phyloP scores from a whole-genome alignment of 2,329 filamentous ascomycete species.

The Ceratocystis cubensis region DNA sequence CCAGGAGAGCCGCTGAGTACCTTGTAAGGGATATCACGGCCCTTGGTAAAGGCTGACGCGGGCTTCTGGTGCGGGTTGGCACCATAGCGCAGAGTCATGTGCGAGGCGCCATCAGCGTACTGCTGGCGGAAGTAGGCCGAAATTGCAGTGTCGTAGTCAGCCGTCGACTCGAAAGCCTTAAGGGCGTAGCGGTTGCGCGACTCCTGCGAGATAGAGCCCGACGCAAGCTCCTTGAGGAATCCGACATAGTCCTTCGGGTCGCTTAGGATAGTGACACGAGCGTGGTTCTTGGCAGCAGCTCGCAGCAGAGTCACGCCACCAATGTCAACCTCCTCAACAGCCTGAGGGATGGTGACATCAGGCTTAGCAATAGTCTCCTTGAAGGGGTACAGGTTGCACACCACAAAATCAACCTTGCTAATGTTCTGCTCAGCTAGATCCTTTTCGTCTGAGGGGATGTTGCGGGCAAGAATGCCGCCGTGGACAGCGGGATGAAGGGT shows the following conservation, averaged over 20 bases:
- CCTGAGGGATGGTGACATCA: slow-evolving; percentile 92
- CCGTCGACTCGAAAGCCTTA: slow-evolving; percentile 97
- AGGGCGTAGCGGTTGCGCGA: slow-evolving; percentile 83
- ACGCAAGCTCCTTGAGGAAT: slow-evolving; percentile 81
- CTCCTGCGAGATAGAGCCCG: slow-evolving; percentile 71
- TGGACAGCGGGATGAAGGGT: slow-evolving; percentile 91
- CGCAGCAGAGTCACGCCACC: slow-evolving; percentile 93
- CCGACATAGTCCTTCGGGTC: slow-evolving; percentile 88
- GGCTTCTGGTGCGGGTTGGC: slow-evolving; percentile 98
- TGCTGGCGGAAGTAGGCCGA: slow-evolving; percentile 95
- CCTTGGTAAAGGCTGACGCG: slow-evolving; percentile 66
- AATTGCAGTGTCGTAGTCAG: slow-evolving; percentile 91
- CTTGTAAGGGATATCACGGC: slow-evolving; percentile 79
- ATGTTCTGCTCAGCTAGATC: slow-evolving; percentile 93
- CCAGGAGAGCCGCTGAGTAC: slow-evolving; percentile 79
- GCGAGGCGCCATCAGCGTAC: slow-evolving; percentile 74
- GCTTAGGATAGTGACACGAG: slow-evolving; percentile 86
- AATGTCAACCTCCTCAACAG: slow-evolving; percentile 98
- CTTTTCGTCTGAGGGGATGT: slow-evolving; percentile 91
- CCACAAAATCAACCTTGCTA: slow-evolving; percentile 85
- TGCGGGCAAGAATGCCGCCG: slow-evolving; percentile 80
- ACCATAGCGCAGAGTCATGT: slow-evolving; percentile 80
- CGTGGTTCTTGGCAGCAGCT: slow-evolving; percentile 95
- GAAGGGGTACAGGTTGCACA: slow-evolving; percentile 99
- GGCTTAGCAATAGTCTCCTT: slow-evolving; percentile 96